These are phyloP conservation scores for Calcarisporium arbuscula DNA, from an alignment of 2,329 filamentous ascomycete species.

Conservation along the genomic window DNA sequence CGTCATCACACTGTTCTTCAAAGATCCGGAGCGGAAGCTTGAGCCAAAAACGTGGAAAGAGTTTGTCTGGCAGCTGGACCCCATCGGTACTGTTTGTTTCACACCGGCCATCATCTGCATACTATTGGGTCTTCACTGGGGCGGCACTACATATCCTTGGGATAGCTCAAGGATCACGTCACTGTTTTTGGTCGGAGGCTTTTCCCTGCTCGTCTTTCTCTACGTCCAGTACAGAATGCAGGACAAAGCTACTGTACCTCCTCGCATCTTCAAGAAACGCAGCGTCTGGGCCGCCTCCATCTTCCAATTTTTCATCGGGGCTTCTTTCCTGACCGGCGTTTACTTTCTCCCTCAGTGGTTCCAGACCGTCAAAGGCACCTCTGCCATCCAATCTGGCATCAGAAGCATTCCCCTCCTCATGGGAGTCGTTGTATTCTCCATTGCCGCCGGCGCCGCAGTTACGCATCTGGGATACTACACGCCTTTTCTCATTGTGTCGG, in stretches of 20 bases:
- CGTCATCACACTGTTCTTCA: constrained; percentile 25
- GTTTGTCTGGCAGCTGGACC: constrained; percentile 20
- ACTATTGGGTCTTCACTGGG: constrained; percentile 44
- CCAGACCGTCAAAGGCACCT: constrained; percentile 35
- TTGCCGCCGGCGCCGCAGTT: constrained; percentile 27
- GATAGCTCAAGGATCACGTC: constrained; percentile 15
- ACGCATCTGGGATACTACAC: constrained; percentile 37
- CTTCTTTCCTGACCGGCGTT: constrained; percentile 22
- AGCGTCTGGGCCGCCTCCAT: constrained; percentile 29
- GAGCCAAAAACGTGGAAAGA: constrained; percentile 18
- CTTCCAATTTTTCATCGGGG: constrained; percentile 32
- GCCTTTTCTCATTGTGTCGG: constrained; percentile 33
- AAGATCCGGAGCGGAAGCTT: constrained; percentile 17
- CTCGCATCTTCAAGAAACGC: constrained; percentile 32
- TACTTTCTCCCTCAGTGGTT: constrained; percentile 41
- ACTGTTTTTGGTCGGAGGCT: constrained; percentile 23
- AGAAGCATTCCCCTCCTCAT: constrained; percentile 35
- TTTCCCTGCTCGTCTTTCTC: constrained; percentile 29
- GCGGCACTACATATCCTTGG: constrained; percentile 28
- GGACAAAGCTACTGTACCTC: constrained; percentile 37
- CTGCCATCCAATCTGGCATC: constrained; percentile 32
- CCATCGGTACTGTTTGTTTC: constrained; percentile 22
- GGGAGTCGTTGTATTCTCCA: constrained; percentile 26
- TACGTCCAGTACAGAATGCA: constrained; percentile 30
- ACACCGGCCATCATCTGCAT: constrained; percentile 36